Percentiles rank a stretch among this genome's conserved stretches.
Conservation (phyloP, 495 filamentous ascomycete genomes). For the Pyrenopolyporus hunteri region DNA sequence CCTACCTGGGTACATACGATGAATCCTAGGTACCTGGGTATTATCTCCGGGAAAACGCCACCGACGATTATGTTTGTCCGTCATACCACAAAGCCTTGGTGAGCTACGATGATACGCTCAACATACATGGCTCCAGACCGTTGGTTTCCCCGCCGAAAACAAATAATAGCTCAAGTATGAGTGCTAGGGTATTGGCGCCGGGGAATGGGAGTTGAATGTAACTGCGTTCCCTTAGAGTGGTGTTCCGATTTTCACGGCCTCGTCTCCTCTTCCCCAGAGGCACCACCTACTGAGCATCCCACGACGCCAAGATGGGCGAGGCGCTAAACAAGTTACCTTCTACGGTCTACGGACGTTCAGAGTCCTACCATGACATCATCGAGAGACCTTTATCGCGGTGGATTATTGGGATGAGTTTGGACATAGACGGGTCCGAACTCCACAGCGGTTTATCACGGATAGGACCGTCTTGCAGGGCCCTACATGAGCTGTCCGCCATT, state of each 20-base stretch:
- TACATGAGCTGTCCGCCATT: not conserved
- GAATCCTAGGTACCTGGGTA: not conserved
- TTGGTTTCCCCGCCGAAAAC: conserved; percentile 1
- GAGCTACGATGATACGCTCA: not conserved
- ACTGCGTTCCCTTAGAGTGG: not conserved
- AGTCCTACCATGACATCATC: conserved; percentile 33
- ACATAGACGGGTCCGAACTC: conserved; percentile 17
- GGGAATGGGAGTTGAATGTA: not conserved
- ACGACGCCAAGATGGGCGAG: conserved; percentile 25
- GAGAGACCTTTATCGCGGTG: conserved; percentile 27
- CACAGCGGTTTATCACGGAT: conserved; percentile 34
- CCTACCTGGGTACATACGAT: too few species aligned
- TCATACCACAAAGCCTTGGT: not conserved
- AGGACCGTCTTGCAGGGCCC: conserved; percentile 23
- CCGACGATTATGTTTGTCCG: not conserved
- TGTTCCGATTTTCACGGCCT: not conserved
- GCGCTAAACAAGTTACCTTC: conserved; percentile 26
- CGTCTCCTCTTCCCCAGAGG: too few species aligned
- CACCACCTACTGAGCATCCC: conserved; percentile 18
- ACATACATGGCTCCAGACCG: not conserved
- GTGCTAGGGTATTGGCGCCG: not conserved
- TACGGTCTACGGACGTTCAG: conserved; percentile 17
- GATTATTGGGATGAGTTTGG: conserved; percentile 19
- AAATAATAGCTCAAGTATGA: conserved; percentile 3
- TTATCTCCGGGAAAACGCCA: not conserved